Evolutionary conservation across 208 protist genomes (phyloP).

Genomic region (Acanthamoeba triangularis): DNA sequence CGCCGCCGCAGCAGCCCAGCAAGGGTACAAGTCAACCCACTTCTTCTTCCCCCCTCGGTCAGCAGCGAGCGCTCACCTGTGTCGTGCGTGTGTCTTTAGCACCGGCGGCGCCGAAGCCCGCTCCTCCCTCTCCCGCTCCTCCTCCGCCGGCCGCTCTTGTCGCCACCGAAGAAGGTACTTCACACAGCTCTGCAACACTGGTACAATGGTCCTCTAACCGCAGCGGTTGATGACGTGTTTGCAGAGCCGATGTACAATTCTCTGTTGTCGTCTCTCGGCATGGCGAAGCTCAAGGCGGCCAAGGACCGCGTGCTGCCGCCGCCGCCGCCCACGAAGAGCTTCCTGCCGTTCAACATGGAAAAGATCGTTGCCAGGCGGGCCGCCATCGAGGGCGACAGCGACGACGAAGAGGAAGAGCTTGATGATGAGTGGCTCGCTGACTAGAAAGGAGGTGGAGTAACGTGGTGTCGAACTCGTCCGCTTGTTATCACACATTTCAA

Average conservation of each 20-base stretch:
- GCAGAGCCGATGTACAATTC: constrained; percentile 25
- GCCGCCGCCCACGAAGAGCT: background rate
- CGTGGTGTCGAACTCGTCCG: too few relatives aligned
- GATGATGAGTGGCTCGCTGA: constrained; percentile 37
- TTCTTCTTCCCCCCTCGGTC: background rate
- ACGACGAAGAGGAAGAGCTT: constrained; percentile 25
- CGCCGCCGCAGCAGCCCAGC: background rate
- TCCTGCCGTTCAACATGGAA: constrained; percentile 48
- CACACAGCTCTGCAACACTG: background rate
- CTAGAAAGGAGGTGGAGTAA: background rate
- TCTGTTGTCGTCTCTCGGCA: background rate
- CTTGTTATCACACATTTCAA: too few relatives aligned
- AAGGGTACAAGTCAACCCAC: background rate
- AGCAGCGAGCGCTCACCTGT: background rate
- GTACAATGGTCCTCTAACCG: background rate
- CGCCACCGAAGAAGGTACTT: background rate
- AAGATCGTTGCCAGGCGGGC: constrained; percentile 14
- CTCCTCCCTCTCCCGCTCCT: background rate
- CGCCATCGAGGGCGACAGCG: constrained; percentile 1
- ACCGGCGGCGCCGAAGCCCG: background rate
- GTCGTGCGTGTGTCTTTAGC: background rate
- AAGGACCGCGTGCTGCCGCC: constrained; percentile 21
- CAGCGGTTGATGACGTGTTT: too few relatives aligned
- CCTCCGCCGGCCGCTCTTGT: background rate
- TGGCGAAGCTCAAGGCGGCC: constrained; percentile 30